Evolutionary conservation across 2,329 filamentous ascomycete genomes (phyloP), one percentile per base, ranked within the genome.

Genomic region (Chalaropsis thielavioides): DNA sequence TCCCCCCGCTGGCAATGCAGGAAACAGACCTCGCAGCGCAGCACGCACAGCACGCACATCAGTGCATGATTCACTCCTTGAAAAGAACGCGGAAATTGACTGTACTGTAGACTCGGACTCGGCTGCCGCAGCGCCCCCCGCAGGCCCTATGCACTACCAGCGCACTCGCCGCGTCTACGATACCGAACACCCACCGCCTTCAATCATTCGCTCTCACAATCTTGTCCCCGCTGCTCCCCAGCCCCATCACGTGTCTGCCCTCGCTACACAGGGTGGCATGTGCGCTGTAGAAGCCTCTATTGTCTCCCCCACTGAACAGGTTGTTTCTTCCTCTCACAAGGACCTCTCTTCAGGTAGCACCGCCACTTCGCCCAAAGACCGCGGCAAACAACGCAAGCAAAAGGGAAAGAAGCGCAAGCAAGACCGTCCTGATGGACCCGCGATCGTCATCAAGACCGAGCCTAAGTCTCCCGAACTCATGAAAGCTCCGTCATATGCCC

Each of bases 181-280:
- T n/a, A 17, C 43, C 31, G 58, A 65, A 40, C 63, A 44, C 69
- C 77, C 73, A 69, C 75, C 82, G 58, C 64, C 87, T 68, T 84
- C 85, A 63, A 77, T 92, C 66, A 79, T 92, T 70, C 84, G 85
- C 71, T 86, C 85, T 69, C 87, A 91, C 72, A 86, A 92, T 70
- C 82, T 85, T 62, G 86, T 85, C 43, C 87, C 87, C 51, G 76
- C 87, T 71, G 89, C 89, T 62, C 88, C 89, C 31, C 88, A 89
- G 71, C 88, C 89, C 63, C 84, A 85, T 61, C 86, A 89, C 71
- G 84, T 83, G 68, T 80, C 87, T 73, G 77, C 81, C 68, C 72
- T 86, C 75, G 76, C 81, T 69, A 62, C 58, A 4, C 58, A 59
- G 15, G 38, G 43, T 13, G 65, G 65, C 27, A 49, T 38, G 19